phyloP scores from a whole-genome alignment of 805 yeast species.

The Sungouiella thailandica region DNA sequence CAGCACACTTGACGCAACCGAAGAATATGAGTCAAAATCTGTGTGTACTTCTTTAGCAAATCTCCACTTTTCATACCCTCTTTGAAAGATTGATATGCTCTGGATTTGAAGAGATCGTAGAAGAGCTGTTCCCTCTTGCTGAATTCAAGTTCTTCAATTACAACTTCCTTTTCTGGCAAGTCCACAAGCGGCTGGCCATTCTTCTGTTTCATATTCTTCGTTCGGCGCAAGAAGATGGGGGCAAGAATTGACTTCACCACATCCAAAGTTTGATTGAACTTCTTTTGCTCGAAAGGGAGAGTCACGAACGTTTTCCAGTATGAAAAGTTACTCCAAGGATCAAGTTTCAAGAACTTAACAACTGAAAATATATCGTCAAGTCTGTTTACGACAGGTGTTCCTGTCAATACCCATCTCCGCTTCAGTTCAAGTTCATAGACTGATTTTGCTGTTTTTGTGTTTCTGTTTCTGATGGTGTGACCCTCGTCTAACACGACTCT shows the following conservation, averaged over 20 bases:
- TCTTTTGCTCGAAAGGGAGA: constrained; percentile 71
- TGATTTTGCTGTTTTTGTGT: constrained; percentile 75
- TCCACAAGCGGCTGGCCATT: constrained; percentile 72
- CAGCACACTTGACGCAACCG: constrained; percentile 87
- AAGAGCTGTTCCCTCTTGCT: constrained; percentile 59
- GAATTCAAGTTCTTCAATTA: constrained; percentile 62
- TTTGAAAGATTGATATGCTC: constrained; percentile 59
- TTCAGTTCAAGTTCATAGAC: constrained; percentile 59
- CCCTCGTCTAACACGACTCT: constrained; percentile 86
- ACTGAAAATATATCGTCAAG: constrained; percentile 82
- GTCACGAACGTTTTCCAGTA: constrained; percentile 88
- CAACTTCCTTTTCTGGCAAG: constrained; percentile 71
- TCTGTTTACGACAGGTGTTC: constrained; percentile 87
- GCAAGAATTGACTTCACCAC: constrained; percentile 82
- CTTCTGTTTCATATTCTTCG: constrained; percentile 73
- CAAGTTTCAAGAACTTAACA: constrained; percentile 67
- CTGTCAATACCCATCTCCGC: constrained; percentile 83
- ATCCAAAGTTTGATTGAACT: constrained; percentile 67
- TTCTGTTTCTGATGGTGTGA: constrained; percentile 77
- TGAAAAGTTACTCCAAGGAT: constrained; percentile 84
- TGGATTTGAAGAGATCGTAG: constrained; percentile 62
- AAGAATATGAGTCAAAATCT: constrained; percentile 76
- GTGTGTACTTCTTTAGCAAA: constrained; percentile 65
- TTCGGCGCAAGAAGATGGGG: constrained; percentile 78
- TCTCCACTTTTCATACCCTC: constrained; percentile 62